These are phyloP conservation scores for Pyricularia sp. DNA, from an alignment of 2,329 filamentous ascomycete species.

Conservation along the genomic window DNA sequence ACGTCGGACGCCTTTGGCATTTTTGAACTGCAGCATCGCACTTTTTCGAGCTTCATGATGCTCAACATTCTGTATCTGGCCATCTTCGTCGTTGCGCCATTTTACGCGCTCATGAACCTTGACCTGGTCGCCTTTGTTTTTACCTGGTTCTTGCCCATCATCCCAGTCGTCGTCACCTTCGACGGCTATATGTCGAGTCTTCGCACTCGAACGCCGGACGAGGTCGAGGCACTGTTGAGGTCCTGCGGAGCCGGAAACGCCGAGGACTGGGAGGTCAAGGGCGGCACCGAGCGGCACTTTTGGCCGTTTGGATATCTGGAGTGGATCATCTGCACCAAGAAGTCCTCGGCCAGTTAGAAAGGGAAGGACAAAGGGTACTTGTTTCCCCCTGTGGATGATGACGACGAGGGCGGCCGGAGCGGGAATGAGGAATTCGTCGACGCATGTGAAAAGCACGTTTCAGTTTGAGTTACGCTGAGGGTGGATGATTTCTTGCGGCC, in stretches of 20 bases:
- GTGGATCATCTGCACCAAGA: constrained; percentile 37
- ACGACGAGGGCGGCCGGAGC: background rate
- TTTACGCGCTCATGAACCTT: constrained; percentile 38
- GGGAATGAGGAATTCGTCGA: background rate
- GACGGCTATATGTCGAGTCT: constrained; percentile 57
- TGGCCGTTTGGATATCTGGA: constrained; percentile 37
- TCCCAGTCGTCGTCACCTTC: constrained; percentile 54
- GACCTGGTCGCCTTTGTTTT: constrained; percentile 47
- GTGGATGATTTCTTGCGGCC: background rate
- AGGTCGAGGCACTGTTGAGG: constrained; percentile 47
- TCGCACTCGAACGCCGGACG: constrained; percentile 51
- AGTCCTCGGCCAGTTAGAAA: background rate
- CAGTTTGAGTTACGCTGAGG: background rate
- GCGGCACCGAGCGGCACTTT: constrained; percentile 32
- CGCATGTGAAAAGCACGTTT: background rate
- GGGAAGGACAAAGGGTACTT: background rate
- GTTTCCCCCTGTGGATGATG: background rate
- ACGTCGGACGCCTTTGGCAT: constrained; percentile 57
- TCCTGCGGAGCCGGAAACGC: constrained; percentile 29
- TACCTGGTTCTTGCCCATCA: constrained; percentile 51
- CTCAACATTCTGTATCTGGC: constrained; percentile 34
- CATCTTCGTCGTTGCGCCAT: constrained; percentile 36
- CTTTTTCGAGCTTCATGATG: constrained; percentile 38
- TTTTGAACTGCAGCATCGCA: constrained; percentile 61
- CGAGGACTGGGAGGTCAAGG: constrained; percentile 33